Conservation (phyloP, 352 stramenopile species). For the Hyaloperonospora arabidopsidis region DNA sequence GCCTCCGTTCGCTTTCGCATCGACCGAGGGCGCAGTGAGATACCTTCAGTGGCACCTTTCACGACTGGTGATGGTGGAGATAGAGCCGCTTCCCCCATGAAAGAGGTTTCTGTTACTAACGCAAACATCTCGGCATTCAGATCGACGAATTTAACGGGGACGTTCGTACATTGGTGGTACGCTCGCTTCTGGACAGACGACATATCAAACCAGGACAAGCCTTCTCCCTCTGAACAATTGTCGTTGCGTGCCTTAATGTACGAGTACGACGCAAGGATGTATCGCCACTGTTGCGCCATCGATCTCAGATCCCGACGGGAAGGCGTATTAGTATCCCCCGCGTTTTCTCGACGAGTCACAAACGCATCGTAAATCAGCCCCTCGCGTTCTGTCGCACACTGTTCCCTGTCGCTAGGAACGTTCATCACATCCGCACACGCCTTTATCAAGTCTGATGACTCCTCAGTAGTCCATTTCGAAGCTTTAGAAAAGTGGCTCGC, state of each 20-base stretch:
- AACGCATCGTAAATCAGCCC: conserved; percentile 32
- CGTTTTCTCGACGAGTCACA: conserved; percentile 21
- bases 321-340: conserved; percentile 18
- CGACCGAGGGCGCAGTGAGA: conserved; percentile 22
- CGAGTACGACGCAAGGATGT: conserved; percentile 33
- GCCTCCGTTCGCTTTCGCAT: conserved; percentile 25
- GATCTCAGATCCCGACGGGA: conserved; percentile 21
- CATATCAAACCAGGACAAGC: conserved; percentile 32
- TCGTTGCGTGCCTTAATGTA: conserved; percentile 40
- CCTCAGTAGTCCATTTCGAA: conserved; percentile 28
- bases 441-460: conserved; percentile 32
- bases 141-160: conserved; percentile 37
- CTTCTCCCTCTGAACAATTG: conserved; percentile 18
- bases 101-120: conserved; percentile 32
- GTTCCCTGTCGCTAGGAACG: conserved; percentile 15
- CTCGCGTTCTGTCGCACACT: conserved; percentile 25
- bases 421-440: conserved; percentile 37
- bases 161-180: conserved; percentile 35
- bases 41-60: conserved; percentile 16
- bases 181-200: conserved; percentile 26
- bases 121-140: conserved; percentile 32
- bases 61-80: conserved; percentile 12
- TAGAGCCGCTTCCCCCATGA: conserved; percentile 14
- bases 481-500: conserved; percentile 15
- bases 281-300: conserved; percentile 34